phyloP scores from a whole-genome alignment of 352 stramenopile species.

The Globisporangium spiculum region DNA sequence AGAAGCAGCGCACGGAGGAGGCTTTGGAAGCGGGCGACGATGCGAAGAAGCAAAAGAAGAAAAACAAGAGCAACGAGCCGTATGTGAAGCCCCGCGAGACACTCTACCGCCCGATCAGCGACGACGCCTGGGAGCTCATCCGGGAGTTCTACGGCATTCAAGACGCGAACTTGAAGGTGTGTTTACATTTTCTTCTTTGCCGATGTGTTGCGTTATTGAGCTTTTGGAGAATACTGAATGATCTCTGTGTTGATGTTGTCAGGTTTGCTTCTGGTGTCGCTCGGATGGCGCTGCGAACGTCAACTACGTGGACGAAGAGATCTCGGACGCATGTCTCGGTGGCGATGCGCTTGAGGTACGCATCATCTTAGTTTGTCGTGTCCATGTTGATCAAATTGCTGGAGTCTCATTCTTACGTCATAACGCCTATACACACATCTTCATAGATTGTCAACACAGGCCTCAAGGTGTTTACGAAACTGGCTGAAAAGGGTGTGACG shows the following conservation, averaged over 20 bases:
- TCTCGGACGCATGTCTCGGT: conserved; percentile 54
- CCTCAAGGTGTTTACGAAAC: conserved; percentile 88
- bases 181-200: not conserved
- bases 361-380: not conserved
- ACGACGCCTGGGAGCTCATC: conserved; percentile 61
- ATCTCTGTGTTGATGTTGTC: not conserved
- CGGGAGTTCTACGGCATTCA: conserved; percentile 64
- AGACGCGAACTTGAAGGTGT: conserved; percentile 47
- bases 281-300: conserved; percentile 72
- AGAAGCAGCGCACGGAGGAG: conserved; percentile 44
- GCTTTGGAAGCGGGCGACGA: not conserved
- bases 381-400: conserved; percentile 1
- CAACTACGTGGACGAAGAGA: conserved; percentile 78
- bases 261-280: conserved; percentile 67
- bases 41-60: not conserved
- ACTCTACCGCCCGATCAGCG: conserved; percentile 58
- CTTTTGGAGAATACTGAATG: conserved; percentile 2
- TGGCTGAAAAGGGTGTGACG: conserved; percentile 55
- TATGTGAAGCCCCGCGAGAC: conserved; percentile 58
- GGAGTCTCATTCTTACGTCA: too few relatives aligned
- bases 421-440: not conserved
- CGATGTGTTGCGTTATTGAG: not conserved
- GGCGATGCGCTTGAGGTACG: conserved; percentile 66
- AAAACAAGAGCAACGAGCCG: conserved; percentile 9
- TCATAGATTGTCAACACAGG: conserved; percentile 90